These are phyloP conservation scores for Suillus brevipes DNA, from an alignment of 768 basidiomycete genomes.

Conservation along the genomic window DNA sequence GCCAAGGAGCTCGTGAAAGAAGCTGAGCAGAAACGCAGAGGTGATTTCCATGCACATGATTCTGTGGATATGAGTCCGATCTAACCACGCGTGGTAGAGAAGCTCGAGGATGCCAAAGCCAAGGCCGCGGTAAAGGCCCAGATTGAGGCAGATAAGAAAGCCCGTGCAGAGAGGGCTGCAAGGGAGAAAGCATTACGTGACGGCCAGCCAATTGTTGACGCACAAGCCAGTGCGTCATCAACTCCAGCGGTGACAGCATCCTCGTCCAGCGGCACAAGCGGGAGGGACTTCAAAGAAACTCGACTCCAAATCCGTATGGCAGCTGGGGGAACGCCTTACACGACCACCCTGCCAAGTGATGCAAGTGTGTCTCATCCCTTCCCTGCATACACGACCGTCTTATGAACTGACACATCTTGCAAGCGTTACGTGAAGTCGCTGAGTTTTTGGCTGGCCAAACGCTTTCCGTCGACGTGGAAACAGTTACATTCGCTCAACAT, in stretches of 20 bases:
- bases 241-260: conserved; percentile 35
- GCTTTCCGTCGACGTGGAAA: conserved; percentile 69
- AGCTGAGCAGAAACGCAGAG: conserved; percentile 76
- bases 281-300: conserved; percentile 84
- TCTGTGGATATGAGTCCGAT: not conserved
- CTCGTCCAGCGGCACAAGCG: conserved; percentile 44
- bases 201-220: conserved; percentile 51
- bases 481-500: conserved; percentile 72
- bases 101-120: conserved; percentile 84
- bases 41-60: conserved; percentile 37
- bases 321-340: conserved; percentile 74
- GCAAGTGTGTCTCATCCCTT: conserved; percentile 51
- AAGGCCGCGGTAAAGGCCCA: conserved; percentile 87
- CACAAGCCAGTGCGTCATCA: conserved; percentile 30
- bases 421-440: conserved; percentile 83
- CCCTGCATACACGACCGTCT: not conserved
- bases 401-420: conserved; percentile 5
- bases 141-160: conserved; percentile 91
- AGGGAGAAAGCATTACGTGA: conserved; percentile 91
- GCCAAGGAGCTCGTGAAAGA: conserved; percentile 82
- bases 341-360: conserved; percentile 78
- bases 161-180: conserved; percentile 84
- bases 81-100: conserved; percentile 53
- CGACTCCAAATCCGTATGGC: conserved; percentile 88
- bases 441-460: conserved; percentile 83